Percentiles rank a stretch among this genome's conserved stretches.
phyloP scores from a whole-genome alignment of 768 basidiomycete genomes.

The Sistotremastrum suecicum region DNA sequence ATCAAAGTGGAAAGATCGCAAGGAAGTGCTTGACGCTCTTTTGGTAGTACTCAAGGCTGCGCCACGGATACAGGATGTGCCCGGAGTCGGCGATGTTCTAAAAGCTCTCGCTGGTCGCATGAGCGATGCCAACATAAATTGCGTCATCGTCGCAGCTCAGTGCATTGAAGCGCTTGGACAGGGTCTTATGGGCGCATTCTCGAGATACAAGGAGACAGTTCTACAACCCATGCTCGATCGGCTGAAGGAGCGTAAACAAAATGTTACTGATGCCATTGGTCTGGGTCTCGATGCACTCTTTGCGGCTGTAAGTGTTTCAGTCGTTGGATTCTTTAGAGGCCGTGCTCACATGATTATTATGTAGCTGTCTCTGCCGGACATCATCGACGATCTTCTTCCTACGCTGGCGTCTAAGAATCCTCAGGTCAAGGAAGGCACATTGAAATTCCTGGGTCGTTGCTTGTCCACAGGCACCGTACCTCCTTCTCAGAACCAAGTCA shows the following conservation, averaged over 20 bases:
- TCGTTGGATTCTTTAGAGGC: neutral
- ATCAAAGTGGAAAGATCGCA: conserved; percentile 96
- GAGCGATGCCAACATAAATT: conserved; percentile 90
- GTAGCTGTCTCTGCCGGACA: conserved; percentile 68
- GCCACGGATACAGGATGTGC: conserved; percentile 65
- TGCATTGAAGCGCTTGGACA: conserved; percentile 79
- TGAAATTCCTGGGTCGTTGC: conserved; percentile 75
- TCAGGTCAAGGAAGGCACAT: conserved; percentile 85
- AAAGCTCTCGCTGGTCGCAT: conserved; percentile 70
- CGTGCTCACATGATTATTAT: neutral
- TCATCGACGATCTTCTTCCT: conserved; percentile 68
- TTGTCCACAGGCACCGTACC: conserved; percentile 57
- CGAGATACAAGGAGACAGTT: conserved; percentile 53
- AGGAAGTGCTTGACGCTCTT: conserved; percentile 80
- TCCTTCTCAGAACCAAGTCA: conserved; percentile 62
- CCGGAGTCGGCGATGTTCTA: conserved; percentile 63
- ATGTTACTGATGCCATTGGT: conserved; percentile 81
- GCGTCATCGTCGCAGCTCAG: conserved; percentile 78
- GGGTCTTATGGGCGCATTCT: conserved; percentile 64
- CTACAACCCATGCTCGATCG: conserved; percentile 74
- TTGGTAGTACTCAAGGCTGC: conserved; percentile 51
- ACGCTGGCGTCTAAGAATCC: conserved; percentile 86
- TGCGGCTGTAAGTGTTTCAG: conserved; percentile 45
- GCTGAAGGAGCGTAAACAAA: conserved; percentile 87
- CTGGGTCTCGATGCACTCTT: conserved; percentile 83